Evolutionary conservation across 208 protist genomes (phyloP).

Genomic region (Tritrichomonas musculus): DNA sequence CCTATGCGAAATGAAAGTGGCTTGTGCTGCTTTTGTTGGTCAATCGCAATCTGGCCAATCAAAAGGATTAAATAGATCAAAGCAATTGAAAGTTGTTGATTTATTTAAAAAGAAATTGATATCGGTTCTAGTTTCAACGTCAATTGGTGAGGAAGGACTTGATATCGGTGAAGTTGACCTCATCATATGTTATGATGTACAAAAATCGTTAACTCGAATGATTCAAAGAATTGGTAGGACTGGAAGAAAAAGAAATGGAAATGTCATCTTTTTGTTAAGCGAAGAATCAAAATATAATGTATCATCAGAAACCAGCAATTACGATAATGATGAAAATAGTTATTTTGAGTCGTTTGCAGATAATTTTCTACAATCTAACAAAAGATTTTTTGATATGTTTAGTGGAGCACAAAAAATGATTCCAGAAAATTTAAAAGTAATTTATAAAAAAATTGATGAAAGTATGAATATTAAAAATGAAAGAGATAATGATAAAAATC

Average conservation of each 20-base stretch:
- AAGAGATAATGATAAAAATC: no score
- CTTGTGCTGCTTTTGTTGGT: background rate
- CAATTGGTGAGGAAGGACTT: slow-evolving; percentile 53
- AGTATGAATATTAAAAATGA: no score
- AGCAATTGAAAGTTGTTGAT: background rate
- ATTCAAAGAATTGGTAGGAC: slow-evolving; percentile 54
- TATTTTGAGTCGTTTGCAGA: no score
- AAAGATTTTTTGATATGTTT: no score
- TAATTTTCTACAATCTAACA: no score
- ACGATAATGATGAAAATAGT: no score
- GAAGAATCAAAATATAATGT: background rate
- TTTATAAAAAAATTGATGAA: no score
- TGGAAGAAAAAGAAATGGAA: slow-evolving; percentile 40
- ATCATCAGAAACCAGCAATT: background rate
- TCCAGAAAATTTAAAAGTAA: no score
- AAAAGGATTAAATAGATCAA: background rate
- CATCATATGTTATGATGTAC: slow-evolving; percentile 49
- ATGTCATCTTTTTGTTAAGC: background rate
- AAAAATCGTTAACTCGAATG: slow-evolving; percentile 21
- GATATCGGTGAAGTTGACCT: slow-evolving; percentile 58
- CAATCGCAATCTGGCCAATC: background rate
- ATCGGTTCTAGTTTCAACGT: slow-evolving; percentile 50
- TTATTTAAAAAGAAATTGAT: slow-evolving; percentile 39
- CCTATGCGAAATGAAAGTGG: background rate
- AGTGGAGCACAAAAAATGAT: no score